These are phyloP conservation scores for Petunia hybrid DNA, from an alignment of 305 asterid genomes.

Conservation along the genomic window DNA sequence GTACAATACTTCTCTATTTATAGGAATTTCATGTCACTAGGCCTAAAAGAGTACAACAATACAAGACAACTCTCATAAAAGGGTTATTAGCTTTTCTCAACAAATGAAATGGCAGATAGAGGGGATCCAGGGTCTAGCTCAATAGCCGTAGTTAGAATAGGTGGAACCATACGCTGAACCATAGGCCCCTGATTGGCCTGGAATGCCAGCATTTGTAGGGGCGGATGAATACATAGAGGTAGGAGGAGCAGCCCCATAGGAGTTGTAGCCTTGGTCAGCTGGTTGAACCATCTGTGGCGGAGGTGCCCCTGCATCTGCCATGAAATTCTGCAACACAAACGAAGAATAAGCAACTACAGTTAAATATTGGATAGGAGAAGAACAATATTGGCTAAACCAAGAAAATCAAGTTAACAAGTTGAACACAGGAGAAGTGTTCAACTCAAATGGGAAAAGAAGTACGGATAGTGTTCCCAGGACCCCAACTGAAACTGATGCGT, in stretches of 20 bases:
- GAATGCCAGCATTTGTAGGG: constrained; percentile 61
- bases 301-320: constrained; percentile 73
- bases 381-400: not conserved
- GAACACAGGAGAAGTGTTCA: no score
- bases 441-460: no score
- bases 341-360: not conserved
- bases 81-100: constrained; percentile 29
- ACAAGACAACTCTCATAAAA: constrained; percentile 29
- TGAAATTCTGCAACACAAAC: constrained; percentile 60
- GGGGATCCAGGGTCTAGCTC: constrained; percentile 29
- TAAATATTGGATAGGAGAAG: not conserved
- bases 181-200: constrained; percentile 75
- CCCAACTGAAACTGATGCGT: not conserved
- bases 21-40: constrained; percentile 31
- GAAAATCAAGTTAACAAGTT: not conserved
- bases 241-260: constrained; percentile 51
- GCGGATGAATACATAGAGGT: constrained; percentile 60
- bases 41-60: constrained; percentile 34
- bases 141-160: constrained; percentile 68
- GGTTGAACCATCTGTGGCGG: constrained; percentile 59
- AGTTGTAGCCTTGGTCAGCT: constrained; percentile 66
- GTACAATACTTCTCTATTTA: constrained; percentile 9
- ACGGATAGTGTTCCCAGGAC: no score
- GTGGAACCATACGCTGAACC: constrained; percentile 68
- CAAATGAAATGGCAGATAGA: not conserved